Evolutionary conservation across 352 stramenopile species (phyloP), one percentile per base, ranked within the genome.

Genomic region (Phytophthora pseudosyringae): DNA sequence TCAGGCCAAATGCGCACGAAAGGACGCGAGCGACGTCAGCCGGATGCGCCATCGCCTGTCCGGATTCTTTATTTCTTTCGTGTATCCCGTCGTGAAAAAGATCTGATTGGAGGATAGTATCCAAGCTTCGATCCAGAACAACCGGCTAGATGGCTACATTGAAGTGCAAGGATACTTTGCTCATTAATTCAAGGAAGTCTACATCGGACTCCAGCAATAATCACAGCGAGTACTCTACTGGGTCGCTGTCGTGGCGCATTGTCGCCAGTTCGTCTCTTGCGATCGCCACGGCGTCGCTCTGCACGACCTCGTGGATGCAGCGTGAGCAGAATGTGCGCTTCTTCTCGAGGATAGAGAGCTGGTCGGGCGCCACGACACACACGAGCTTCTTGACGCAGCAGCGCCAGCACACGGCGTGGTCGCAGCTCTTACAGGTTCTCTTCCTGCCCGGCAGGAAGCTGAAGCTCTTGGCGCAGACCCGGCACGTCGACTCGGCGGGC

Each of bases 321-420:
- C 54, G 55, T 10, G 64, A 68, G 59, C 69, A 77, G 32, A 74
- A 69, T 0, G 51, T 39, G 29, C 65, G 69, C 11, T 63, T 68
- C 28, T 77, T 77, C 28, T 77, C 59, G 49, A 77, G 64, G n/a
- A 69, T 63, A 3, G 65, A 73, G 56, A 51, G 49, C 15, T 69
- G 64, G 32, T 77, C 69, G 9, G 65, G 55, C 4, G 59, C 65
- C 55, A 74, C 29, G 35, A 64, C 55, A 10, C 64, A 71, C 53
- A 74, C 50, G 15, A 59, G 54, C 15, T 68, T 73, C 60, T 71
- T 77, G 54, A 64, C 59, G 40, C 49, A 66, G 39, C 69, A 77
- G 12, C 65, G 59, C 29, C 65, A 64, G 41, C 69, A 77, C 32
- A 77, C 55, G 3, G 50, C 36, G 36, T 57, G 50, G 26, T 50